Conservation (phyloP, 2,329 filamentous ascomycete genomes). For the Pezicula carpinea region DNA sequence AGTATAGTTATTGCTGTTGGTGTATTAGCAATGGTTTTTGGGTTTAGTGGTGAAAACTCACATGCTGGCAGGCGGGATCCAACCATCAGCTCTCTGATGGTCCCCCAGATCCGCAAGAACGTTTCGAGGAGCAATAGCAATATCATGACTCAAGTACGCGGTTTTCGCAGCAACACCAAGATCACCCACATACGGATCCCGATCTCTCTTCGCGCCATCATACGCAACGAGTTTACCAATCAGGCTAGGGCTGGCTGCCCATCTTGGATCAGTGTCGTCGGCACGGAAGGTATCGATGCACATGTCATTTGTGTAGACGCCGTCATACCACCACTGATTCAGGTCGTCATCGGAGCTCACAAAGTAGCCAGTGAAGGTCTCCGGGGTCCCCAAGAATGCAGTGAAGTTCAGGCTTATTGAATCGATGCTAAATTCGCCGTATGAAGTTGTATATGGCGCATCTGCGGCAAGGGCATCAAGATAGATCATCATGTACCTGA, state of each 20-base stretch:
- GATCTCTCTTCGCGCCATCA: slow-evolving; percentile 47
- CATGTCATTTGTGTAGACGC: slow-evolving; percentile 47
- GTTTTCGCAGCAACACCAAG: slow-evolving; percentile 44
- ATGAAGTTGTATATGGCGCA: slow-evolving; percentile 37
- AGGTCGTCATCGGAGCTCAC: slow-evolving; percentile 45
- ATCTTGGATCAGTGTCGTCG: slow-evolving; percentile 45
- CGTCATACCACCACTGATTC: slow-evolving; percentile 50
- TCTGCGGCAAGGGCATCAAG: slow-evolving; percentile 40
- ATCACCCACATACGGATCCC: slow-evolving; percentile 49
- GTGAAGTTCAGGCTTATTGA: slow-evolving; percentile 39
- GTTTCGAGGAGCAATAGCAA: slow-evolving; percentile 36
- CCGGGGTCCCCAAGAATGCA: slow-evolving; percentile 41
- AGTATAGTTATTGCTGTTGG: slow-evolving; percentile 37
- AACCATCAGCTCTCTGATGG: slow-evolving; percentile 46
- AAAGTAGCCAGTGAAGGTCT: slow-evolving; percentile 47
- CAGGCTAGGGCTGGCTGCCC: slow-evolving; percentile 38
- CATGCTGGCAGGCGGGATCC: slow-evolving; percentile 51
- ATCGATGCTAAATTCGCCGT: slow-evolving; percentile 39
- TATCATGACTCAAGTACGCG: slow-evolving; percentile 42
- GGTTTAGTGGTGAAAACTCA: slow-evolving; percentile 20
- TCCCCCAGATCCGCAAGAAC: slow-evolving; percentile 44
- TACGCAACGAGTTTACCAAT: slow-evolving; percentile 42
- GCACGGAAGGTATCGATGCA: slow-evolving; percentile 40
- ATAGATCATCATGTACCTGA: slow-evolving; percentile 45
- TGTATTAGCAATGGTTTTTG: background rate